phyloP scores from a whole-genome alignment of 805 yeast genomes.

The Groenewaldozyma salmanticensis region DNA sequence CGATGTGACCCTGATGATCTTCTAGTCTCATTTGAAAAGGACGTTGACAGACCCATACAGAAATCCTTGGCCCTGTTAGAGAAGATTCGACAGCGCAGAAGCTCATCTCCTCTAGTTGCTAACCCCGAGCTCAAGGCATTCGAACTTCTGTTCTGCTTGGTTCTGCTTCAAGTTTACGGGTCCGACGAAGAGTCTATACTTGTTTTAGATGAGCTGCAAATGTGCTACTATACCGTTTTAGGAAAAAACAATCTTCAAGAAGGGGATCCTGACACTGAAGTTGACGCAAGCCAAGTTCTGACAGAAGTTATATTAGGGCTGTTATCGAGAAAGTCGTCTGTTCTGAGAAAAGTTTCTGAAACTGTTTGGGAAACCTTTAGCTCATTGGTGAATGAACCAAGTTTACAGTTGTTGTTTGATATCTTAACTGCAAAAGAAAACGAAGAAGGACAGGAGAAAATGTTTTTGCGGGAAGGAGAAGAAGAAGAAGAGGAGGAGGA shows the following conservation, averaged over 20 bases:
- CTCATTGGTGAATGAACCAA: slow-evolving; percentile 34
- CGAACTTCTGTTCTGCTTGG: slow-evolving; percentile 68
- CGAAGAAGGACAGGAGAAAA: slow-evolving; percentile 63
- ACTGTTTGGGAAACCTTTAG: slow-evolving; percentile 50
- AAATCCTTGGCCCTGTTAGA: slow-evolving; percentile 42
- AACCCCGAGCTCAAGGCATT: slow-evolving; percentile 48
- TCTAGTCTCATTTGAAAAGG: slow-evolving; percentile 46
- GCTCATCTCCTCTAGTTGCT: slow-evolving; percentile 28
- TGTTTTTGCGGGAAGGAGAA: slow-evolving; percentile 48
- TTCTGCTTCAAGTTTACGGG: slow-evolving; percentile 62
- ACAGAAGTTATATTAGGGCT: slow-evolving; percentile 52
- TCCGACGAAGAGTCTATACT: slow-evolving; percentile 66
- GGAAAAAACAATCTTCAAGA: slow-evolving; percentile 32
- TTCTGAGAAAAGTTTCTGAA: slow-evolving; percentile 48
- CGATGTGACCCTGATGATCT: slow-evolving; percentile 18
- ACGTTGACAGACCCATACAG: slow-evolving; percentile 31
- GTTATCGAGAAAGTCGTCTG: slow-evolving; percentile 45
- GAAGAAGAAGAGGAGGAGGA: slow-evolving; percentile 27
- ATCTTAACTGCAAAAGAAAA: slow-evolving; percentile 62
- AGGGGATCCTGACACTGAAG: slow-evolving; percentile 25
- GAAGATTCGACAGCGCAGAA: slow-evolving; percentile 32
- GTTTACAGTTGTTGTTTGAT: slow-evolving; percentile 43
- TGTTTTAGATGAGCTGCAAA: slow-evolving; percentile 61
- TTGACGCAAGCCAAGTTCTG: slow-evolving; percentile 39
- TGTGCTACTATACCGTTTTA: slow-evolving; percentile 42